Base-by-base conservation (phyloP, 2,329 filamentous ascomycete species). In the Pyricularia pennisetigena region DNA sequence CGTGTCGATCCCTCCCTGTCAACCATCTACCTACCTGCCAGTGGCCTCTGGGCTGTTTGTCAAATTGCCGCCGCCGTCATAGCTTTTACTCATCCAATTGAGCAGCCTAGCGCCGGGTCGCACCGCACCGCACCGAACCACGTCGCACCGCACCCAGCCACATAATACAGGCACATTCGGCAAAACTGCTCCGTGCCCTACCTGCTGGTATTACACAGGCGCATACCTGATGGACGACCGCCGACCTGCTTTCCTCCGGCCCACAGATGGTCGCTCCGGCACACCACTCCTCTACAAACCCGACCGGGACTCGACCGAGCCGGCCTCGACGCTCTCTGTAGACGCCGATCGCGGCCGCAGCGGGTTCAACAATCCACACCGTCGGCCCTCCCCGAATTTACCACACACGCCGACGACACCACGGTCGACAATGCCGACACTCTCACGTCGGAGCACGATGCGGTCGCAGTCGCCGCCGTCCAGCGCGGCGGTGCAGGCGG, bases 381-480 rank as follows among this genome's bases (percentile, higher is more conserved):
- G 35, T 6, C 41, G 65, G 16, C 62, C 67, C 32, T 64, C 26
- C 29, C 65, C 35, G 7, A 12, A 10, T 20, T 66, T 24, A 54
- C 54, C 7, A 20, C 54, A 35, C n/a, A 24, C 30, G 20, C 64
- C 2, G 72, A 82, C 41, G 74, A 79, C 59, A 80, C 79, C 26
- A 74, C 67, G 62, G 28, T 16, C 29, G 10, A 73, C 75, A n/a
- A 75, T 77, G 64, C 78, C 81, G 20, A 72, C 75, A 28, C 79
- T 85, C 70, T 80, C 82, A 62, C 83, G 87, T 68, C 82, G 86
- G 68, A 90, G 88, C 61, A 90, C 90, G 14, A 88, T 97, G 79
- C 88, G 90, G 74, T 93, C 92, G 75, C 85, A 87, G 73, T 94
- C 90, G 75, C 91, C 92, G n/a, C 85, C 88, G 69, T 81, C 83